Evolutionary conservation across 2,329 filamentous ascomycete genomes (phyloP).

Genomic region (Colletotrichum eremochloae): DNA sequence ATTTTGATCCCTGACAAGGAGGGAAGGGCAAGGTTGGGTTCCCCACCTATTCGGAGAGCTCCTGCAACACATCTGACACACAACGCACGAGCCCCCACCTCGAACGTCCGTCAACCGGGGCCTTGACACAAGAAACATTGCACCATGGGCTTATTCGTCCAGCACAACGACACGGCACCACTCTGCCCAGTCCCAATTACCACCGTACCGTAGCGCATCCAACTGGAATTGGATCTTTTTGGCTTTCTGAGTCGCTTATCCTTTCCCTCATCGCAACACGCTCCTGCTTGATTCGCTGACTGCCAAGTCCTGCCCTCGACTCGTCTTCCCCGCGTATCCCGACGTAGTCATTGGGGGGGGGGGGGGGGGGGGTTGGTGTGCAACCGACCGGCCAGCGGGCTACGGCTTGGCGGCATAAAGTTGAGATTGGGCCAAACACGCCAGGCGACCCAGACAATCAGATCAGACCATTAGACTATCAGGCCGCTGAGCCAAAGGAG

Average conservation of each 20-base stretch:
- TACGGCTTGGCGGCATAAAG: not conserved
- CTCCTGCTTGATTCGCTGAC: constrained; percentile 4
- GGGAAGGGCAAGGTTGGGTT: not conserved
- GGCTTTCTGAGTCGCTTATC: constrained; percentile 25
- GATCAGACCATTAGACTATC: not conserved
- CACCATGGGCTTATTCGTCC: not conserved
- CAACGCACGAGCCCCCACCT: constrained; percentile 33
- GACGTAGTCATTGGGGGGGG: not conserved
- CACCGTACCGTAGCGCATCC: constrained; percentile 12
- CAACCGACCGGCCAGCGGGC: not conserved
- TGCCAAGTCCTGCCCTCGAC: not conserved
- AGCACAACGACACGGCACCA: too few species aligned
- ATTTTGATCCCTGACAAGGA: not conserved
- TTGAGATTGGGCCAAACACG: not conserved
- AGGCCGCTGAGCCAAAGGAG: not conserved
- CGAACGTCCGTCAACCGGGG: constrained; percentile 21
- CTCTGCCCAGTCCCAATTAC: not conserved
- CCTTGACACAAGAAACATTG: constrained; percentile 37
- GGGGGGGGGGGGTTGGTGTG: too few species aligned
- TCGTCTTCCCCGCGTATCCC: constrained; percentile 7
- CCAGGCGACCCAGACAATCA: not conserved
- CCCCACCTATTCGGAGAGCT: not conserved
- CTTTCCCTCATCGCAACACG: constrained; percentile 28
- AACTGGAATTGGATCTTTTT: constrained; percentile 8
- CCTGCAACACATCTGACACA: constrained; percentile 43